Base-by-base conservation (phyloP, 768 basidiomycete genomes). In the Botryobasidium botryosum region DNA sequence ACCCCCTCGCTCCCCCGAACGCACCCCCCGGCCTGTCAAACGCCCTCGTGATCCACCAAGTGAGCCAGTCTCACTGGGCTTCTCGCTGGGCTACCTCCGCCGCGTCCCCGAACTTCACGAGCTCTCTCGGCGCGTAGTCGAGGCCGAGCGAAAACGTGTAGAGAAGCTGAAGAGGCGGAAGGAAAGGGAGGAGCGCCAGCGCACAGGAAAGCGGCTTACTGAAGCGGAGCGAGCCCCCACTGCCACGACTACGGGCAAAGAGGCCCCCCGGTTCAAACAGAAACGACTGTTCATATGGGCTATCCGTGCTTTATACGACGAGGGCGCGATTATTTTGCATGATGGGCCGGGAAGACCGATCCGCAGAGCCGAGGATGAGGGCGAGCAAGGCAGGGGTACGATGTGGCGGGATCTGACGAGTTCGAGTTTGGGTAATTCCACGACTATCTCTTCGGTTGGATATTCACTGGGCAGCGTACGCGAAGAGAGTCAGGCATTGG, bases 281-380 rank as follows among this genome's bases (percentile, higher is more conserved):
- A 82, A 81, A 53, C 68, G 78, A 6, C 65, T 86, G 2, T 86
- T 82, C 59, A 58, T 62, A 17, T 73, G 70, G 64, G 75, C 76
- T 0, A 63, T 85, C 43, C 62, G 72, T n/a, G 69, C 75, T 55
- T 60, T 85, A 18, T 64, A 74, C 40, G 66, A 72, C 44, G 80
- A 84, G 46, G 83, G 83, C n/a, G 72, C 69, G 45, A 74, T 85
- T 47, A 65, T 83, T 1, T 57, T 80, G 3, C 82, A 79, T 75
- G 75, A 81, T 46, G 79, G 79, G 0, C 72, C 76, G 3, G 61
- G 64, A 13, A 64, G 66, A 7, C 56, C 64, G 2, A 57, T 60
- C 43, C 60, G 61, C 0, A 44, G 47, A 24, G 28, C 43, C 0
- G 26, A 17, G 21, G 40, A 13, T 15, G 31, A 36, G 18, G 37